Evolutionary conservation across 495 filamentous ascomycete species (phyloP).

Genomic region (Penicillium crystallinum): DNA sequence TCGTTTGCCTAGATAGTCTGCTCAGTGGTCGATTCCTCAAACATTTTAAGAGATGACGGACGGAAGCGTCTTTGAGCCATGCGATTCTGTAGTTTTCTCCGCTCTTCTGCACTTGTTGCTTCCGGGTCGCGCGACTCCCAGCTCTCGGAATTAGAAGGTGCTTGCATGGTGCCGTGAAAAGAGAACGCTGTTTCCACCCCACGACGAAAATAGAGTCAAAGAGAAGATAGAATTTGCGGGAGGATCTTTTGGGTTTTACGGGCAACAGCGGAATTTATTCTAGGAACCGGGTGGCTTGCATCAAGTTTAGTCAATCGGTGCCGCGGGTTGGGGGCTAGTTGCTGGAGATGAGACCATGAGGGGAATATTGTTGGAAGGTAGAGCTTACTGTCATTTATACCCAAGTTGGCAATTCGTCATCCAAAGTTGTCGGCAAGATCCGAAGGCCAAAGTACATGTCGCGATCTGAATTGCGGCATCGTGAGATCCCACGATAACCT

Average conservation of each 20-base stretch:
- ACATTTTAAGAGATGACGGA: neutral
- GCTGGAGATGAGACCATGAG: neutral
- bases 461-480: no score
- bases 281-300: neutral
- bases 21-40: neutral
- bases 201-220: neutral
- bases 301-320: neutral
- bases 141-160: neutral
- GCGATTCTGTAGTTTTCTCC: neutral
- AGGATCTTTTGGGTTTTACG: neutral
- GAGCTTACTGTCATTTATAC: neutral
- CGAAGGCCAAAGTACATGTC: no score
- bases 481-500: neutral
- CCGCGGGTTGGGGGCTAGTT: neutral
- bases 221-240: neutral
- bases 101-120: neutral
- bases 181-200: neutral
- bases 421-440: no score
- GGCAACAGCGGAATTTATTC: neutral
- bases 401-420: neutral
- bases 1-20: neutral
- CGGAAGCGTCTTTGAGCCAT: neutral
- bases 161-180: neutral
- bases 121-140: neutral
- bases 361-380: neutral